phyloP scores from a whole-genome alignment of 768 basidiomycete species.

The Suillus lakei region DNA sequence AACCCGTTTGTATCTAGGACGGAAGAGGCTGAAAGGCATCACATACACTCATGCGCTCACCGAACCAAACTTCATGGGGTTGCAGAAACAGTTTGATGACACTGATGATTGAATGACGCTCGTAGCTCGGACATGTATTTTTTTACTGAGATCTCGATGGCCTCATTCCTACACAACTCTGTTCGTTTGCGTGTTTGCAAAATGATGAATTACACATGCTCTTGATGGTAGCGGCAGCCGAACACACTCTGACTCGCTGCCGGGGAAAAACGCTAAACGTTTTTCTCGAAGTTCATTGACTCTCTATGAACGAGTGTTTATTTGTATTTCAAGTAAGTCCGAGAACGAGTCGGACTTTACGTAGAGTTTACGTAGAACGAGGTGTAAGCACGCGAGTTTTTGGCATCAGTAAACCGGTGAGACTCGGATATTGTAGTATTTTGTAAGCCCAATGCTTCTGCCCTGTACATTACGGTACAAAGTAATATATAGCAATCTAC shows the following conservation, averaged over 20 bases:
- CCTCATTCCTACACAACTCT: background rate
- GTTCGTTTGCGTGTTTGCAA: background rate
- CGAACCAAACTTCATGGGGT: constrained; percentile 6
- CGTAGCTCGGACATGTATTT: background rate
- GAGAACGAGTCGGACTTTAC: background rate
- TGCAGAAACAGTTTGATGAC: constrained; percentile 5
- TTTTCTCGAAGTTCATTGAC: background rate
- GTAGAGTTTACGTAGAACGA: background rate
- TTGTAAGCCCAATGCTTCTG: too few relatives aligned
- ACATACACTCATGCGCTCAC: constrained; percentile 10
- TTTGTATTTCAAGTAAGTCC: background rate
- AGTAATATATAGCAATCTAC: too few relatives aligned
- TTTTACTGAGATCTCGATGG: background rate
- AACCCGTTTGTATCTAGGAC: constrained; percentile 3
- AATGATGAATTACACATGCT: background rate
- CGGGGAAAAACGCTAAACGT: background rate
- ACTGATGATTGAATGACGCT: background rate
- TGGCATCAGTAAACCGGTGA: too few relatives aligned
- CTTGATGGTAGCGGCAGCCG: background rate
- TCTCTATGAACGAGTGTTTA: background rate
- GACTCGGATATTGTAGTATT: too few relatives aligned
- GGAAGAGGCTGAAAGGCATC: constrained; percentile 8
- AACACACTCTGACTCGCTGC: background rate
- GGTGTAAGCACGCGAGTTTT: background rate
- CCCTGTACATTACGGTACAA: too few relatives aligned